Evolutionary conservation across 2,329 filamentous ascomycete genomes (phyloP).

Genomic region (Penicillium psychrosexuale): DNA sequence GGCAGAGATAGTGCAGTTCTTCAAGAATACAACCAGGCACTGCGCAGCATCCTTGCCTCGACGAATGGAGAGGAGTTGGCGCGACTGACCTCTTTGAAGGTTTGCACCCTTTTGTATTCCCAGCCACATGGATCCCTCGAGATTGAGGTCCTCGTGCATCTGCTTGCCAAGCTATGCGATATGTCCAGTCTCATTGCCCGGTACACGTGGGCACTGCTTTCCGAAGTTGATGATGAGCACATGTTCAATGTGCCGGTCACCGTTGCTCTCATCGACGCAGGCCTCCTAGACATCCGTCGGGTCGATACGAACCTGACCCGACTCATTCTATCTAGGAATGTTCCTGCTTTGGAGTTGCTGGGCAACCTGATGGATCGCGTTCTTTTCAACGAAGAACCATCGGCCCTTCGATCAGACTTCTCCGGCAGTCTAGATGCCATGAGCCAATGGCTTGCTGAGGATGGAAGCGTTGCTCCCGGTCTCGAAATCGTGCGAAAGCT

Average conservation of each 20-base stretch:
- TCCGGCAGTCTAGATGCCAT: constrained; percentile 76
- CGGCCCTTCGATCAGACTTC: constrained; percentile 81
- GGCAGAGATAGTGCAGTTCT: constrained; percentile 54
- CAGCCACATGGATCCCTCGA: constrained; percentile 56
- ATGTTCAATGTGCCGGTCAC: constrained; percentile 62
- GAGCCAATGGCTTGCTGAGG: constrained; percentile 75
- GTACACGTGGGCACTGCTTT: constrained; percentile 48
- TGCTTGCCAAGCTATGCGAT: constrained; percentile 61
- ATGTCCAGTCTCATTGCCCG: constrained; percentile 58
- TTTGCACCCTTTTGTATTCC: constrained; percentile 56
- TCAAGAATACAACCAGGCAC: constrained; percentile 56
- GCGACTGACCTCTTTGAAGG: constrained; percentile 54
- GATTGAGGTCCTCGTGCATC: constrained; percentile 60
- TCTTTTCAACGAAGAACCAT: constrained; percentile 71
- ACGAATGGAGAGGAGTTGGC: constrained; percentile 57
- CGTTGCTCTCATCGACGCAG: constrained; percentile 57
- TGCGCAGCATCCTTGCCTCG: constrained; percentile 53
- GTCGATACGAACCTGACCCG: constrained; percentile 72
- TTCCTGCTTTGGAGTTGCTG: constrained; percentile 74
- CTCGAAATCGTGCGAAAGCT: constrained; percentile 69
- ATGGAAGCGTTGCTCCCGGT: constrained; percentile 62
- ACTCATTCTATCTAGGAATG: constrained; percentile 67
- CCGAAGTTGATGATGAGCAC: constrained; percentile 56
- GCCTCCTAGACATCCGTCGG: constrained; percentile 59
- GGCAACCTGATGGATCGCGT: constrained; percentile 74